Conservation (phyloP, 129 eudicot species). For the Pseudognaphalium luteoalbum region DNA sequence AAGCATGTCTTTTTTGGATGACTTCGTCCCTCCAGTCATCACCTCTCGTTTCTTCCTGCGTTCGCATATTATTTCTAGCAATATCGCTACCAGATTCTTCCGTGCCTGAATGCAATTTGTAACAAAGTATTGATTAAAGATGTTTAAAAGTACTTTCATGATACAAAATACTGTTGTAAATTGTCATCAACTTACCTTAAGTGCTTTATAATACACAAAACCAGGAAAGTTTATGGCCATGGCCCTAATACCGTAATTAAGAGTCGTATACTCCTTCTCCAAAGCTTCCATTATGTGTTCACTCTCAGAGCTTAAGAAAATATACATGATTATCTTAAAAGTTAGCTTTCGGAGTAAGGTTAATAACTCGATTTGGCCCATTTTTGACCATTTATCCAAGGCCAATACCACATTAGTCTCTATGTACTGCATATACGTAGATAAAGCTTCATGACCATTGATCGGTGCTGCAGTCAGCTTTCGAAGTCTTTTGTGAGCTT, state of each 20-base stretch:
- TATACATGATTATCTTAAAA: constrained; percentile 68
- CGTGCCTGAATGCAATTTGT: constrained; percentile 58
- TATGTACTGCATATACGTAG: constrained; percentile 53
- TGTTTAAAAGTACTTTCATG: background rate
- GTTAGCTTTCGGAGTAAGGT: constrained; percentile 52
- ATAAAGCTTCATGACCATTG: constrained; percentile 68
- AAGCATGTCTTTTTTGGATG: constrained; percentile 68
- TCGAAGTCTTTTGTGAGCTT: constrained; percentile 81
- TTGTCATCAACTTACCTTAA: constrained; percentile 35
- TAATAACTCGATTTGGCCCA: constrained; percentile 39
- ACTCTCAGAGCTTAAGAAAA: constrained; percentile 72
- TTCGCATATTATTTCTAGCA: constrained; percentile 47
- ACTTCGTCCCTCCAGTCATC: constrained; percentile 8
- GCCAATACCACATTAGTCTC: constrained; percentile 49
- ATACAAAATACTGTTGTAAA: too few species aligned
- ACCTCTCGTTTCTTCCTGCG: constrained; percentile 46
- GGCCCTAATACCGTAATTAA: constrained; percentile 80
- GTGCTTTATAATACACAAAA: constrained; percentile 76
- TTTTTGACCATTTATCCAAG: constrained; percentile 67
- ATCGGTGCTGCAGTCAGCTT: constrained; percentile 72
- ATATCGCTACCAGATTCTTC: constrained; percentile 66
- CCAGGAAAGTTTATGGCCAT: constrained; percentile 88
- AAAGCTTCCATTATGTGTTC: constrained; percentile 54
- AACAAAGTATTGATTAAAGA: background rate
- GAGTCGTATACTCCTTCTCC: constrained; percentile 66